These are phyloP conservation scores for Ceratobasidium sp. DNA, from an alignment of 1,284 basidiomycete genomes.

Conservation along the genomic window DNA sequence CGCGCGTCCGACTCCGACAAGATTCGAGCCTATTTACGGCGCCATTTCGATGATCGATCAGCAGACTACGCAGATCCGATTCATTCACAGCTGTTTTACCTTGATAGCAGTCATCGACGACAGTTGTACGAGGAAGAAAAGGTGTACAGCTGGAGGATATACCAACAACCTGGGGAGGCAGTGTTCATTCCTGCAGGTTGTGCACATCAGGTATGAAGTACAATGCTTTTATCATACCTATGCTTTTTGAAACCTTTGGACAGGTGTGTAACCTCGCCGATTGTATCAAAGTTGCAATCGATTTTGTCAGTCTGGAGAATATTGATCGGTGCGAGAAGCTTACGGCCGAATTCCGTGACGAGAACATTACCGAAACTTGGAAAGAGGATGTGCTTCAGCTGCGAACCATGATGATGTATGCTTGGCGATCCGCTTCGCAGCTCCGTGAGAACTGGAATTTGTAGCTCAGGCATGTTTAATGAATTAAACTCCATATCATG, in stretches of 20 bases:
- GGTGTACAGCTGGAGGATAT: too few relatives aligned
- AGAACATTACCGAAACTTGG: slow-evolving; percentile 90
- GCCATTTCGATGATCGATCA: slow-evolving; percentile 57
- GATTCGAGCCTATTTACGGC: slow-evolving; percentile 58
- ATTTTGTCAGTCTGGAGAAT: slow-evolving; percentile 69
- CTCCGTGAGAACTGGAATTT: not conserved
- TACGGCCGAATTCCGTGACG: slow-evolving; percentile 88
- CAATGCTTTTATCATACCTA: not conserved
- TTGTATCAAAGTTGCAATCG: slow-evolving; percentile 94
- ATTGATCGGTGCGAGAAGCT: slow-evolving; percentile 86
- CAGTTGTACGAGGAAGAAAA: slow-evolving; percentile 73
- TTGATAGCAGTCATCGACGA: slow-evolving; percentile 77
- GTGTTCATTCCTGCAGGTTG: too few relatives aligned
- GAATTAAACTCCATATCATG: too few relatives aligned
- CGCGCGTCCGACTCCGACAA: too few relatives aligned
- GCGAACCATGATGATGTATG: slow-evolving; percentile 93
- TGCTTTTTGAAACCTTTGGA: slow-evolving; percentile 13
- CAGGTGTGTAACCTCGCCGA: slow-evolving; percentile 89
- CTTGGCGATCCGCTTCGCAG: slow-evolving; percentile 72
- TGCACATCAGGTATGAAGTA: slow-evolving; percentile 51
- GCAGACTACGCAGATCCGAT: slow-evolving; percentile 81
- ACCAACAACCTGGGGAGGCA: too few relatives aligned
- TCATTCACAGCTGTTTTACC: slow-evolving; percentile 89
- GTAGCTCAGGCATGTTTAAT: too few relatives aligned
- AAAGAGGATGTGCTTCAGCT: slow-evolving; percentile 95